Evolutionary conservation across 148 eudicot species (phyloP).

Genomic region (Rhododendron kiyosumense): DNA sequence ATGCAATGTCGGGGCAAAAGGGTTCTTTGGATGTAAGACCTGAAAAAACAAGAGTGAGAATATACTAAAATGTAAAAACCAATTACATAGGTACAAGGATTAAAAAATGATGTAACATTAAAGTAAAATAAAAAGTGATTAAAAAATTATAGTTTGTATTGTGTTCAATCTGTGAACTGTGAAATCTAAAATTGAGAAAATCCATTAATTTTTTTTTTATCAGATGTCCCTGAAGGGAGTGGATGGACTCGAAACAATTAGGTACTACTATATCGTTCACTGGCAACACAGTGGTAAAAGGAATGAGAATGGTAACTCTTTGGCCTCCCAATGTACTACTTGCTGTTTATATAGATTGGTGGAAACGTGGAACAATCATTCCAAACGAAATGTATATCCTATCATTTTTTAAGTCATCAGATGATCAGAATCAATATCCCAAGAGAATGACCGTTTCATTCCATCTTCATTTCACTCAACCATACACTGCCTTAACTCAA

Average conservation of each 20-base stretch:
- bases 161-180: neutral
- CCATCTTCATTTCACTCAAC: neutral
- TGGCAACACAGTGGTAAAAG: neutral
- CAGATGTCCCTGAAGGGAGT: neutral
- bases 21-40: conserved; percentile 97
- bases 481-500: neutral
- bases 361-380: neutral
- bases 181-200: neutral
- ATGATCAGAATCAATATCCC: neutral
- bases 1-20: conserved; percentile 97
- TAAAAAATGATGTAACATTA: neutral
- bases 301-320: neutral
- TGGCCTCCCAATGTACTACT: neutral
- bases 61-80: neutral
- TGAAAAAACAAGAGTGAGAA: conserved; percentile 16
- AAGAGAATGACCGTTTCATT: neutral
- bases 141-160: neutral
- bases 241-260: neutral
- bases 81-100: neutral
- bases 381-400: neutral
- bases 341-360: neutral
- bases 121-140: no score
- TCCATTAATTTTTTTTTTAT: neutral
- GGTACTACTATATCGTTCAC: neutral
- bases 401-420: neutral